These are phyloP conservation scores for Myxozyma sirexii DNA, from an alignment of 805 yeast genomes.

Conservation along the genomic window DNA sequence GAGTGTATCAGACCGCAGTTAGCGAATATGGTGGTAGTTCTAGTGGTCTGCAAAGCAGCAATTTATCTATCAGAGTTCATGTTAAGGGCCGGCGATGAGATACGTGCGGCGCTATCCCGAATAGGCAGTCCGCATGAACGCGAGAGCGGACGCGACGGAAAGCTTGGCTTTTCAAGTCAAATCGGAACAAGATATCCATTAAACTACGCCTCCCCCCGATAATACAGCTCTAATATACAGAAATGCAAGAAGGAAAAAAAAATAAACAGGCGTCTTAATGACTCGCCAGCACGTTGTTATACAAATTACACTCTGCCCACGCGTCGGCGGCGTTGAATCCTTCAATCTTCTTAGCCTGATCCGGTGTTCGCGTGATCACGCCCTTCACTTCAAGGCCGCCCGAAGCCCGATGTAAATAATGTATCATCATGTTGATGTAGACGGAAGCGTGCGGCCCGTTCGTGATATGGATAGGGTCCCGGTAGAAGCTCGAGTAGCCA, in stretches of 20 bases:
- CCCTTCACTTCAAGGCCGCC: conserved; percentile 27
- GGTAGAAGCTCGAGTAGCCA: conserved; percentile 9
- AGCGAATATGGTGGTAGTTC: no score
- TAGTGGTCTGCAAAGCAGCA: no score
- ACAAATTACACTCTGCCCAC: conserved; percentile 20
- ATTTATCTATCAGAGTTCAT: no score
- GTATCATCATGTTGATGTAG: conserved; percentile 23
- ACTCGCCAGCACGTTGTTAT: not conserved
- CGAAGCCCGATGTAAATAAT: conserved; percentile 26
- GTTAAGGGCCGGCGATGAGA: no score
- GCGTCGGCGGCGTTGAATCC: conserved; percentile 3
- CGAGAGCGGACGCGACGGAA: no score
- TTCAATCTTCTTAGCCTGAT: not conserved
- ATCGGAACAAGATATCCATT: no score
- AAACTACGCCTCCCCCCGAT: no score
- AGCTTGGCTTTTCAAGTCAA: no score
- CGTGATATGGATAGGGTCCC: conserved; percentile 22
- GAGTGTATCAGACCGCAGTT: no score
- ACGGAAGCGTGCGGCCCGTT: conserved; percentile 8
- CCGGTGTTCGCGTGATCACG: conserved; percentile 6
- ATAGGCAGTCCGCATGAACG: no score
- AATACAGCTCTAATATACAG: no score
- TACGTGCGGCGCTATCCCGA: no score
- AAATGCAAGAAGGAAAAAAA: not conserved
- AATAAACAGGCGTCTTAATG: not conserved